These are phyloP conservation scores for Colletotrichum tanaceti DNA, from an alignment of 2,329 filamentous ascomycete species.

Conservation along the genomic window DNA sequence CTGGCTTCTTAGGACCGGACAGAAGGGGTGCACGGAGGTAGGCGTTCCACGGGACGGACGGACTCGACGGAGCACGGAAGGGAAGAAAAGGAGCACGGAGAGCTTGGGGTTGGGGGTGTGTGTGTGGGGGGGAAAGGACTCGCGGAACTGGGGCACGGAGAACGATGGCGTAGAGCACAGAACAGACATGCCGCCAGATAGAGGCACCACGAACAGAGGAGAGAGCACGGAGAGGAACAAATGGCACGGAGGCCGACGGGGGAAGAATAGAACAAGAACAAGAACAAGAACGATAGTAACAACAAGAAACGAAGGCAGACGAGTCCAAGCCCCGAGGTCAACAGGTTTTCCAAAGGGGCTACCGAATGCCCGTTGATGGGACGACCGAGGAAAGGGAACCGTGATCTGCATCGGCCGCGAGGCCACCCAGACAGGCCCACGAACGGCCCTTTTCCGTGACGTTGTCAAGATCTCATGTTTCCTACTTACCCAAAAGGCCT, in stretches of 20 bases:
- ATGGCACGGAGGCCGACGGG: constrained; percentile 7
- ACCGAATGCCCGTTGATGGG: constrained; percentile 36
- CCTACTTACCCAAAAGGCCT: not conserved
- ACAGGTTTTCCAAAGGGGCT: not conserved
- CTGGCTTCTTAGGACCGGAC: not conserved
- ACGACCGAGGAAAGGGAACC: constrained; percentile 34
- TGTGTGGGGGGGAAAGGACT: too few species aligned
- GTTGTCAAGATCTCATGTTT: constrained; percentile 13
- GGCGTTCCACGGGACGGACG: constrained; percentile 6
- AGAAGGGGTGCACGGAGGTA: not conserved
- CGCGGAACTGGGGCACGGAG: constrained; percentile 1
- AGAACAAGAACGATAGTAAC: not conserved
- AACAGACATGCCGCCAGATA: constrained; percentile 5
- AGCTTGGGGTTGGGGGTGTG: not conserved
- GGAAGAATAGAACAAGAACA: constrained; percentile 2
- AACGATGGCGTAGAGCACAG: not conserved
- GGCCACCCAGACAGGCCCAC: not conserved
- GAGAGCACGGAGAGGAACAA: constrained; percentile 12
- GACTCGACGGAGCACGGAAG: constrained; percentile 22
- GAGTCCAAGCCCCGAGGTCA: not conserved
- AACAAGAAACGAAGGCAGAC: too few species aligned
- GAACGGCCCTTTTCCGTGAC: not conserved
- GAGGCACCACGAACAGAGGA: constrained; percentile 6
- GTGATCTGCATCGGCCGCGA: constrained; percentile 7
- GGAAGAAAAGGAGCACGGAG: not conserved